Percentiles rank a stretch among this genome's conserved stretches.
phyloP scores from a whole-genome alignment of 169 alveolate genomes.

The Hepatocystis sp. region DNA sequence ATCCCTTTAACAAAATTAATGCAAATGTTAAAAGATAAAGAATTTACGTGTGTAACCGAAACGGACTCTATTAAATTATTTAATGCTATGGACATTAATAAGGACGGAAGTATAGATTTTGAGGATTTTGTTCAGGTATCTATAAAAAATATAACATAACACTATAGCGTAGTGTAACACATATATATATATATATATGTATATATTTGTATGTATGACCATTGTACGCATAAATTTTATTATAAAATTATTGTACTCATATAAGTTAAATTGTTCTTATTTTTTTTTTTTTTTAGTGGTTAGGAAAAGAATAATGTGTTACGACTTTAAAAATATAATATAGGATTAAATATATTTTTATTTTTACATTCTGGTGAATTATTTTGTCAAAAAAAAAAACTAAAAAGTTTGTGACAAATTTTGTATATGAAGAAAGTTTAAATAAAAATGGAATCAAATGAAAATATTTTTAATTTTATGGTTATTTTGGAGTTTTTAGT shows the following conservation, averaged over 20 bases:
- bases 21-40: slow-evolving; percentile 75
- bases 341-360: background rate
- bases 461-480: too few species aligned
- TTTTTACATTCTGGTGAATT: too few species aligned
- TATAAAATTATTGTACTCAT: background rate
- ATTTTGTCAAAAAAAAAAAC: too few species aligned
- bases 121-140: slow-evolving; percentile 54
- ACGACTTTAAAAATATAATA: background rate
- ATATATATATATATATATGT: background rate
- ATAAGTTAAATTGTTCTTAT: background rate
- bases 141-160: background rate
- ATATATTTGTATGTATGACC: background rate
- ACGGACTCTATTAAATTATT: slow-evolving; percentile 46
- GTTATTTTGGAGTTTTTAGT: too few species aligned
- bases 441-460: too few species aligned
- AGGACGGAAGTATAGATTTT: slow-evolving; percentile 71
- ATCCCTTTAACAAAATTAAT: slow-evolving; percentile 63
- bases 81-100: slow-evolving; percentile 55
- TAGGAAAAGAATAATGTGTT: slow-evolving; percentile 37
- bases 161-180: background rate
- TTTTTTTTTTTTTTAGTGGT: slow-evolving; percentile 45
- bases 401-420: too few species aligned
- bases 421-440: too few species aligned
- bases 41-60: slow-evolving; percentile 74
- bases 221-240: background rate